Evolutionary conservation across 495 filamentous ascomycete species (phyloP), one percentile per base, ranked within the genome.

Genomic region (Hypoxylon lienhwacheense): DNA sequence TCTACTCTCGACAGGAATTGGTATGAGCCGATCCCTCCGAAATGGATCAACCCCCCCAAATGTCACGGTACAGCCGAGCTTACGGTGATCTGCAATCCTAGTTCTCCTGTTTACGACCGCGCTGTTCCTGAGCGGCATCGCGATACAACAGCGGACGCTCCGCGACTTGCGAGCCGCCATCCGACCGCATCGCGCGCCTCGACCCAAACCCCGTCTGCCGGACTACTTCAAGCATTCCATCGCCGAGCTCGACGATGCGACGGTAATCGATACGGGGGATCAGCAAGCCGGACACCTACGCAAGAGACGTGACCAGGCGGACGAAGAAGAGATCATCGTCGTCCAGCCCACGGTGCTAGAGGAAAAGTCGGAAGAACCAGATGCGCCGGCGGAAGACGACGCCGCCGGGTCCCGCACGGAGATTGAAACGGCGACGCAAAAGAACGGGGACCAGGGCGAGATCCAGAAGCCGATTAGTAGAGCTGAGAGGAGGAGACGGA

Each of bases 121-220:
- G 47, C 74, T 78, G 42, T 81, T 73, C 70, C 74, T 73, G 33
- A 73, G 66, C 65, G 78, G 69, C 55, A 84, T 75, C 70, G 75
- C 61, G 51, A 78, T 72, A 66, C 83, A 77, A 51, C 81, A 81
- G 50, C 73, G 77, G 35, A 81, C 78, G 0, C 63, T 81, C 1
- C 67, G 71, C 12, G 75, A 79, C 34, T 55, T 81, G 4, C 71
- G 77, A 25, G 61, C 60, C 4, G 74, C 77, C 21, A 81, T 81
- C 39, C 62, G 61, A 48, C 73, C 70, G 26, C 59, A 64, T 7
- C 31, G 47, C 26, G 29, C 51, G 25, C 67, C 69, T 7, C 62
- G 61, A 5, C 69, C 76, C 21, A 69, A 73, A 43, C 60, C 75
- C 17, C 76, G 72, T 47, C 50, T 76, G 0, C 76, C 73, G 1